A percentile compares a stretch with the other conserved stretches of the same genome.
These are phyloP conservation scores for Penicillium sp. DNA, from an alignment of 2,329 filamentous ascomycete genomes.

Conservation along the genomic window DNA sequence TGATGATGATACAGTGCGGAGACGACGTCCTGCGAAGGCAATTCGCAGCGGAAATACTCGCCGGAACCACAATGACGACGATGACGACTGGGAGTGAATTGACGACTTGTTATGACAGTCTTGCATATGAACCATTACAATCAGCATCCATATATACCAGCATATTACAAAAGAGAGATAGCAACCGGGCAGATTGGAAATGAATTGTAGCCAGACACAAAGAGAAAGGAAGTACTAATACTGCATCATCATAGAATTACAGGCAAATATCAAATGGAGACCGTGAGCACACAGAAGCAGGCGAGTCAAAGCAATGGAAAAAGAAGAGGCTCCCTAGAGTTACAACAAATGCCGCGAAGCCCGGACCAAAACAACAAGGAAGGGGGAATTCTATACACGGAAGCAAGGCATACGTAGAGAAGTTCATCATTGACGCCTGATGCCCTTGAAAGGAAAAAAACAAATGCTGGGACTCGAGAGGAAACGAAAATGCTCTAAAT, in stretches of 20 bases:
- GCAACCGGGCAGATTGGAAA: conserved; percentile 3
- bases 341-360: conserved; percentile 29
- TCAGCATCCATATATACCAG: neutral
- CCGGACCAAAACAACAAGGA: conserved; percentile 21
- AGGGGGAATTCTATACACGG: conserved; percentile 35
- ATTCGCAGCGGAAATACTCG: conserved; percentile 34
- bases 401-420: conserved; percentile 25
- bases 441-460: conserved; percentile 19
- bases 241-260: conserved; percentile 38
- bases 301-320: conserved; percentile 3
- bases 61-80: conserved; percentile 27
- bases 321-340: conserved; percentile 23
- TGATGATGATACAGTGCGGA: conserved; percentile 17
- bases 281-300: conserved; percentile 20
- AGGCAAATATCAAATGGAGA: conserved; percentile 25
- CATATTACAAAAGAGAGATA: neutral
- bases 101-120: neutral
- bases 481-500: conserved; percentile 37
- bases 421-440: conserved; percentile 24
- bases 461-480: conserved; percentile 10
- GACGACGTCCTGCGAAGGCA: conserved; percentile 15
- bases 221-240: conserved; percentile 21
- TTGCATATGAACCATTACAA: neutral
- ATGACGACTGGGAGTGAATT: conserved; percentile 48
- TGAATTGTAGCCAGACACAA: conserved; percentile 16